phyloP scores from a whole-genome alignment of 2,329 filamentous ascomycete genomes.

The Ilyonectria robusta region DNA sequence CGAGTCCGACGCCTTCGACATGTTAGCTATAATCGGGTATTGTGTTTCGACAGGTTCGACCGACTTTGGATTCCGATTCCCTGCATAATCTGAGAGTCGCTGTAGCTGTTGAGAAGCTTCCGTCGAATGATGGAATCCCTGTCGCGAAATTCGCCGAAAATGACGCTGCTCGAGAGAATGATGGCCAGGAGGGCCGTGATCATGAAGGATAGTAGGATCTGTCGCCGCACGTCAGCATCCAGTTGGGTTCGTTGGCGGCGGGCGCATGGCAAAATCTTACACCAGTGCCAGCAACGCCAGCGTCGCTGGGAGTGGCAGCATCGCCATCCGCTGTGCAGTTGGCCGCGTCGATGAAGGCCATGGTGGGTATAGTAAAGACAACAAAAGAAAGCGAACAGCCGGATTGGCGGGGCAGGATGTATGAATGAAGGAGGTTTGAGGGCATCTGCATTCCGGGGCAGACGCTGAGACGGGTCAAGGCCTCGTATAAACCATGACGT shows the following conservation, averaged over 20 bases:
- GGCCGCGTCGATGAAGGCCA: constrained; percentile 69
- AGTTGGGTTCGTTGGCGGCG: not conserved
- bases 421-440: constrained; percentile 18
- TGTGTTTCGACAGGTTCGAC: constrained; percentile 13
- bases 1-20: constrained; percentile 65
- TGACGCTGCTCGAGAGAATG: constrained; percentile 67
- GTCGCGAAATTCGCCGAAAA: constrained; percentile 66
- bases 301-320: constrained; percentile 62
- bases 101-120: constrained; percentile 75
- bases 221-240: constrained; percentile 27
- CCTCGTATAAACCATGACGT: constrained; percentile 43
- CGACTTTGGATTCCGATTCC: constrained; percentile 76
- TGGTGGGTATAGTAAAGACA: constrained; percentile 56
- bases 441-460: constrained; percentile 33
- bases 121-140: constrained; percentile 68
- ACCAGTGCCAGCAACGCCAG: constrained; percentile 69
- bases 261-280: constrained; percentile 55
- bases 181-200: constrained; percentile 73
- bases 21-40: constrained; percentile 6
- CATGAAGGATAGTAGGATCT: constrained; percentile 73
- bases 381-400: constrained; percentile 4
- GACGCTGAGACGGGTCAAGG: constrained; percentile 28
- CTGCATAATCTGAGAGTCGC: constrained; percentile 78
- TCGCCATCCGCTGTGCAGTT: constrained; percentile 71
- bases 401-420: not conserved